Base-by-base conservation (phyloP, 805 yeast genomes). In the Ogataea naganishii region DNA sequence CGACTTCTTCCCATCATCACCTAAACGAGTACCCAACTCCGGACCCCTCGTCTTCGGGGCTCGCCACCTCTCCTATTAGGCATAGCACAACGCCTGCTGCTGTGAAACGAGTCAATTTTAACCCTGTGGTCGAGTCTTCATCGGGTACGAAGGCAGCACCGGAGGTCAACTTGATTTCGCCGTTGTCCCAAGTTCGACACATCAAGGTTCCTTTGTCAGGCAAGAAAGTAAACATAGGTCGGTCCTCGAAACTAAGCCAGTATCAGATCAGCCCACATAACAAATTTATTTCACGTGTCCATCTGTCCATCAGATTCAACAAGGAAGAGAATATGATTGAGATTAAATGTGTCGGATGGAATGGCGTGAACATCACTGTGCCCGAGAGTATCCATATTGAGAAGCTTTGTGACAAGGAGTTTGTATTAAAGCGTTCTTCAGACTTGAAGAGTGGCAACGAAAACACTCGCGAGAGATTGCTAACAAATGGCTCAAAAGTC, bases 331-430 rank as follows among this genome's bases (percentile, higher is more conserved):
- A 68, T 20, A 43, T 61, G 26, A 51, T 84, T 26, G 60, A 56
- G 11, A 50, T 89, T 29, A 69, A 69, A 26, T 89, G 96, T 53
- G 52, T 74, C 32, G 96, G 97, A 4, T 70, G 75, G 56, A 89
- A 89, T 51, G 96, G 96, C 8, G 58, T 82, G 29, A 66, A 70
- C 7, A 69, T 86, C 13, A 62, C 69, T 4, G 68, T 84, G 23
- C 92, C 95, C 1, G 55, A 51, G 13, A 42, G 46, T 13, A 39
- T 62, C 9, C 40, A 51, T 12, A 63, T 64, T 24, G 26, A 33
- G 18, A 19, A 34, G 11, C 23, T 44, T 9, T 24, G 31, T 11
- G 40, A 49, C 7, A 37, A 41, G 14, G 36, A 35, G 17, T 49
- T 40, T 21, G 27, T 35, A 19, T 39, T 51, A 20, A 25, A 27